Evolutionary conservation across 2,329 filamentous ascomycete species (phyloP).

Genomic region (Neurospora crassa): DNA sequence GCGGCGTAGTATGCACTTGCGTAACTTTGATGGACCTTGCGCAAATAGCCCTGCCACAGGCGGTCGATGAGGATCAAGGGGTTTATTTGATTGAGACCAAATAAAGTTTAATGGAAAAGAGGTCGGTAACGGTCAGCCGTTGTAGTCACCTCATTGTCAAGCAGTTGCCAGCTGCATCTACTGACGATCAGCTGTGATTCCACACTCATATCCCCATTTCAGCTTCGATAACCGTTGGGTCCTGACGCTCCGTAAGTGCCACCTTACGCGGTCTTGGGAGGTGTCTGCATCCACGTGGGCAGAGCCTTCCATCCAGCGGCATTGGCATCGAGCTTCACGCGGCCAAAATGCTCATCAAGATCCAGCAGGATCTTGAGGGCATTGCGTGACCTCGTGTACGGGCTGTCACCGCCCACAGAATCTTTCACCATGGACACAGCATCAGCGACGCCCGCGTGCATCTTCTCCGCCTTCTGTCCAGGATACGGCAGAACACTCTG

Average conservation of each 20-base stretch:
- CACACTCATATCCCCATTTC: neutral
- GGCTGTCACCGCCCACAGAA: slow-evolving; percentile 41
- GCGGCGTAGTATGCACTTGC: neutral
- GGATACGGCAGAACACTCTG: slow-evolving; percentile 75
- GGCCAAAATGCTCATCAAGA: slow-evolving; percentile 86
- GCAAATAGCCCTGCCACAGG: neutral
- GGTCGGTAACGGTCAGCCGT: neutral
- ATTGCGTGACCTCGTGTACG: slow-evolving; percentile 62
- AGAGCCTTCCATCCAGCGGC: slow-evolving; percentile 43
- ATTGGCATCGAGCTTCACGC: slow-evolving; percentile 47
- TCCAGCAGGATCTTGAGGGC: slow-evolving; percentile 94
- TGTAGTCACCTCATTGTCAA: neutral
- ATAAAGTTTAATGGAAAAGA: neutral
- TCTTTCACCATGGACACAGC: slow-evolving; percentile 54
- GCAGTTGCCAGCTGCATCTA: neutral
- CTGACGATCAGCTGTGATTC: neutral
- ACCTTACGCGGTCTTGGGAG: slow-evolving; percentile 11
- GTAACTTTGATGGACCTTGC: neutral
- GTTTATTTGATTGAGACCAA: neutral
- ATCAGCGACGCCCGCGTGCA: slow-evolving; percentile 51
- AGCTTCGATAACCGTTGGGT: neutral
- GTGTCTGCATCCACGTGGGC: slow-evolving; percentile 39
- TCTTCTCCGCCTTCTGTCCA: slow-evolving; percentile 43
- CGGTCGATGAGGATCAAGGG: neutral
- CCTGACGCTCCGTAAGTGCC: neutral